phyloP scores from a whole-genome alignment of 2,329 filamentous ascomycete genomes.

The Microascus cirrosus region DNA sequence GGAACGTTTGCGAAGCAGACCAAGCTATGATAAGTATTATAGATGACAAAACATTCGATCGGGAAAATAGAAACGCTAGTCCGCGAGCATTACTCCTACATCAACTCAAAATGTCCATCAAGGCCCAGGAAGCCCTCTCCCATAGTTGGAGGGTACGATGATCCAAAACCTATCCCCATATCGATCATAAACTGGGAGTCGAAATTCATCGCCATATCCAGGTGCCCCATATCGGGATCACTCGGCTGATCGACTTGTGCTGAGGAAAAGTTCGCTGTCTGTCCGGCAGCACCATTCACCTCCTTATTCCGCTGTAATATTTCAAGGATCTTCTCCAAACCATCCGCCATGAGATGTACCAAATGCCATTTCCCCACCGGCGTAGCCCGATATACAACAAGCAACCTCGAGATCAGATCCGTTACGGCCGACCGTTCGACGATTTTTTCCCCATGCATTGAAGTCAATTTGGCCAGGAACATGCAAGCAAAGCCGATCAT shows the following conservation, averaged over 20 bases:
- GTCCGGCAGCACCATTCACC: too few relatives aligned
- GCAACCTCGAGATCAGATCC: slow-evolving; percentile 23
- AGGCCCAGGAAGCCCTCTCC: background rate
- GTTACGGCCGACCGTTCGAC: slow-evolving; percentile 23
- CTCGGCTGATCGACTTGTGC: too few relatives aligned
- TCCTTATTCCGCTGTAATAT: slow-evolving; percentile 1
- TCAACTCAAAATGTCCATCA: slow-evolving; percentile 8
- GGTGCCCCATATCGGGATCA: background rate
- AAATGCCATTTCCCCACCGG: slow-evolving; percentile 32
- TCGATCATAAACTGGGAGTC: background rate
- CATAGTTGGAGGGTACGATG: slow-evolving; percentile 3
- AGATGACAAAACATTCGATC: background rate
- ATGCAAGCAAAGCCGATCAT: slow-evolving; percentile 43
- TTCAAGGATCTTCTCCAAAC: slow-evolving; percentile 27
- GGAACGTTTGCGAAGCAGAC: background rate
- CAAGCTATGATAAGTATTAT: background rate
- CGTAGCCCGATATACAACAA: slow-evolving; percentile 25
- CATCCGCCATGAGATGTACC: slow-evolving; percentile 32
- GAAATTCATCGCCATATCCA: background rate
- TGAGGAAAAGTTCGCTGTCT: too few relatives aligned
- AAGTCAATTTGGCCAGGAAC: slow-evolving; percentile 34
- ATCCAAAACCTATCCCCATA: background rate
- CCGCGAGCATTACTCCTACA: slow-evolving; percentile 30
- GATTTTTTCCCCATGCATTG: slow-evolving; percentile 22
- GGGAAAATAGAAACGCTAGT: background rate